Evolutionary conservation across 805 yeast genomes (phyloP), one percentile per base, ranked within the genome.

Genomic region (Yarrowia porcina): DNA sequence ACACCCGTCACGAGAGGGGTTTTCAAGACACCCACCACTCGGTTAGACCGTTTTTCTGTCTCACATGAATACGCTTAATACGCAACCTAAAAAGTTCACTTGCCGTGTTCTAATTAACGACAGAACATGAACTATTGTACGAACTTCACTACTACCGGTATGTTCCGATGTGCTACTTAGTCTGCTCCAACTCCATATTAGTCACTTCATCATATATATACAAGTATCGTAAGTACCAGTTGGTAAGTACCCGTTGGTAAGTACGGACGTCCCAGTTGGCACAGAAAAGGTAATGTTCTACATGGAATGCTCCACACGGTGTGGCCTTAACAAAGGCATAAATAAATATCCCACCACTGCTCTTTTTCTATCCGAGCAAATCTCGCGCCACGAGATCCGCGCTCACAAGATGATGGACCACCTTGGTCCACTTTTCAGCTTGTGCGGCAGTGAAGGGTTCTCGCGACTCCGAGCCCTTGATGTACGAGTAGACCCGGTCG

Each of bases 401-500:
- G 11, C 42, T 50, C 20, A 65, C 67, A 33, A 54, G 60, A 20
- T 61, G 57, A 13, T 61, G 61, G 23, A 61, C 64, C 2, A 65
- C 52, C 27, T 35, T 47, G 30, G 50, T 60, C 61, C 57, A 65
- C 38, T 47, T 38, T 18, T 39, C 64, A 3, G 25, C 20, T 18
- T 41, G 44, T 13, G 35, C 33, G 3, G 54, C 32, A 17, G 36
- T 27, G 25, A 33, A 56, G 36, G 52, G 56, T 18, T 49, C 44
- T 10, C 27, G 25, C 11, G 47, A 13, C n/a, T 45, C 64, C 23
- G 32, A 44, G 25, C 27, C 64, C 65, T 52, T 66, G 65, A 8
- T 66, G 54, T 9, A 75, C 73, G 11, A 72, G 69, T 18, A 73
- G 73, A 70, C 89, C 89, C 18, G 88, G 71, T 44, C 77, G 13